These are phyloP conservation scores for Ustilago cynodontis DNA, from an alignment of 1,284 basidiomycete genomes.

Conservation along the genomic window DNA sequence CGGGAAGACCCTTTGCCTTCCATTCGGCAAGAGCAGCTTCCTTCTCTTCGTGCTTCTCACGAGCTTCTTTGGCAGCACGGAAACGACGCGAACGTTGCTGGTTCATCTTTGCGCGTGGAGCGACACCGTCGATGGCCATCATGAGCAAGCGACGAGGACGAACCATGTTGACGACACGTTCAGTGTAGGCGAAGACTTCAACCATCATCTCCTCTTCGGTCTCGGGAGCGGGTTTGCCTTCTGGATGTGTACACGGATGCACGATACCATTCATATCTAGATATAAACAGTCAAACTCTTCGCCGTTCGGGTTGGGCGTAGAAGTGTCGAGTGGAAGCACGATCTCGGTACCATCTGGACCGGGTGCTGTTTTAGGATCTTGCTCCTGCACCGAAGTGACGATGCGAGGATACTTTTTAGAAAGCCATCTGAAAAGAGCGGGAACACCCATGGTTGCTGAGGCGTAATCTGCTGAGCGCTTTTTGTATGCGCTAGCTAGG, in stretches of 20 bases:
- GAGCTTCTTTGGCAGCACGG: slow-evolving; percentile 92
- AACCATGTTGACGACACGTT: slow-evolving; percentile 96
- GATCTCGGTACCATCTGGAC: slow-evolving; percentile 76
- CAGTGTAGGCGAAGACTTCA: slow-evolving; percentile 96
- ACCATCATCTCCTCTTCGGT: slow-evolving; percentile 99
- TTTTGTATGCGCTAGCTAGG: not conserved
- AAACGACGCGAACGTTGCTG: slow-evolving; percentile 97
- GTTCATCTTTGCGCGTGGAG: slow-evolving; percentile 99
- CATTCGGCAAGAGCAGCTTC: slow-evolving; percentile 85
- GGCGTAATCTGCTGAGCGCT: not conserved
- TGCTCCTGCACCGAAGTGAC: slow-evolving; percentile 68
- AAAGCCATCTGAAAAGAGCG: slow-evolving; percentile 70
- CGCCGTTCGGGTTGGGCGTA: slow-evolving; percentile 91
- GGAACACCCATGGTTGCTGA: slow-evolving; percentile 65
- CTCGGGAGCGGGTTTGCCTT: slow-evolving; percentile 89
- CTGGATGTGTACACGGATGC: slow-evolving; percentile 98
- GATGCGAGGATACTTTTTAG: slow-evolving; percentile 70
- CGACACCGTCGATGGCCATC: slow-evolving; percentile 99
- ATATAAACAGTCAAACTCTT: slow-evolving; percentile 96
- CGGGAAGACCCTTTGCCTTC: slow-evolving; percentile 87
- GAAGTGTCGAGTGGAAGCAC: slow-evolving; percentile 86
- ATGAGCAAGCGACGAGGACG: slow-evolving; percentile 93
- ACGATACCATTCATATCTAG: slow-evolving; percentile 76
- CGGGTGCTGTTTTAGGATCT: slow-evolving; percentile 58
- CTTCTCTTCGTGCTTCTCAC: slow-evolving; percentile 88